phyloP scores from a whole-genome alignment of 305 asterid genomes.

The Fraxinus platypoda region DNA sequence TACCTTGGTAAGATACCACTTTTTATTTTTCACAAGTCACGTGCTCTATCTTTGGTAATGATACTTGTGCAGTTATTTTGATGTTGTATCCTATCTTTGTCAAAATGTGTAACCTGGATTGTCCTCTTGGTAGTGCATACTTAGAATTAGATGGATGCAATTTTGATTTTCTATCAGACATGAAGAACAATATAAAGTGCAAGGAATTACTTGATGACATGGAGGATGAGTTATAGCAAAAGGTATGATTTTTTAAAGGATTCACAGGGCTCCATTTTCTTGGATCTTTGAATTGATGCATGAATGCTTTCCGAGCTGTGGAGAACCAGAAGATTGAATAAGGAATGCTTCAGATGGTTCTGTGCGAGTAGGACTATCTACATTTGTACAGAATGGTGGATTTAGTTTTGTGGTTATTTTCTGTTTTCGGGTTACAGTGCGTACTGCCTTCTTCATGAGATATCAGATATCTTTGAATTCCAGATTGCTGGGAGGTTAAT shows the following conservation, averaged over 20 bases:
- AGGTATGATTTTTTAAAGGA: neutral
- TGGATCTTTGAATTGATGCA: neutral
- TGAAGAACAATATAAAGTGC: conserved; percentile 5
- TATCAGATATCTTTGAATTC: neutral
- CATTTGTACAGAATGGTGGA: neutral
- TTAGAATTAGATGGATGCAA: conserved; percentile 10
- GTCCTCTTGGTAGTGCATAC: conserved; percentile 1
- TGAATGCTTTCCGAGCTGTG: neutral
- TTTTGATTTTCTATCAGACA: conserved; percentile 7
- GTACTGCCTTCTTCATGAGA: neutral
- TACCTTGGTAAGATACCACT: conserved; percentile 59
- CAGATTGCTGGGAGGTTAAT: neutral
- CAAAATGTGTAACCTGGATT: conserved; percentile 4
- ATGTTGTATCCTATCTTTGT: neutral
- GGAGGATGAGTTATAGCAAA: conserved; percentile 1
- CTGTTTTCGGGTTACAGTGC: neutral
- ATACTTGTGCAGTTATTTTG: conserved; percentile 3
- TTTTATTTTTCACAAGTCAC: conserved; percentile 22
- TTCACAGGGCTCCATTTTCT: neutral
- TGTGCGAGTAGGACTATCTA: conserved; percentile 2
- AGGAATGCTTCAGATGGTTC: neutral
- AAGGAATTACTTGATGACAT: conserved; percentile 17
- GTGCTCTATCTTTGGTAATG: conserved; percentile 7
- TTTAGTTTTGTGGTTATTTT: neutral
- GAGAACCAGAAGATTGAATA: neutral